A percentile compares a stretch with the other conserved stretches of the same genome.
Evolutionary conservation across 805 yeast genomes (phyloP).

Genomic region (Pachysolen tannophilus): DNA sequence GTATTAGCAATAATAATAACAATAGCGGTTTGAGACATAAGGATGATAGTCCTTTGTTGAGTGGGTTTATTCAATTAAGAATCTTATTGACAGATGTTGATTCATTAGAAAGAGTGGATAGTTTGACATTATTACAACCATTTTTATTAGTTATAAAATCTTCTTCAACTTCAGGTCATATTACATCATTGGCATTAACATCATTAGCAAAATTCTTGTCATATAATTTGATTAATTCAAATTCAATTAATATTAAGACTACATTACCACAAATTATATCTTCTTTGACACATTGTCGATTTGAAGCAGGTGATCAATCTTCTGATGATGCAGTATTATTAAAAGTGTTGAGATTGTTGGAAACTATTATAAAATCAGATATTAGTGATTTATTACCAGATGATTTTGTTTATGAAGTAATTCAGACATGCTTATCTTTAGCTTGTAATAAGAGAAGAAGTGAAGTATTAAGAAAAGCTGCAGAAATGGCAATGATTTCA

Average conservation of each 20-base stretch:
- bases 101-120: constrained; percentile 50
- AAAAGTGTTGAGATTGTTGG: constrained; percentile 72
- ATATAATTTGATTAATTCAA: constrained; percentile 53
- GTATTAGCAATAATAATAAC: constrained; percentile 25
- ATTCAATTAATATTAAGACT: constrained; percentile 46
- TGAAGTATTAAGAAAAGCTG: constrained; percentile 81
- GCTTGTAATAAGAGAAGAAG: constrained; percentile 90
- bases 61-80: constrained; percentile 74
- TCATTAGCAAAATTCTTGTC: constrained; percentile 68
- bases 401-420: constrained; percentile 77
- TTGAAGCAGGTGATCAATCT: constrained; percentile 89
- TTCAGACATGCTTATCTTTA: constrained; percentile 84
- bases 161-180: constrained; percentile 76
- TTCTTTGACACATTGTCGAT: constrained; percentile 86
- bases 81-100: constrained; percentile 54
- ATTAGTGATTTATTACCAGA: constrained; percentile 65
- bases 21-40: constrained; percentile 13
- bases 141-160: constrained; percentile 78
- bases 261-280: constrained; percentile 60
- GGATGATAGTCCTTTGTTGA: constrained; percentile 45
- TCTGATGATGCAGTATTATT: constrained; percentile 88
- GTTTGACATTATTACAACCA: constrained; percentile 75
- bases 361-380: constrained; percentile 55
- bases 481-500: constrained; percentile 70
- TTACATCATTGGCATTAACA: constrained; percentile 74